A percentile compares a stretch with the other conserved stretches of the same genome.
Evolutionary conservation across 768 basidiomycete genomes (phyloP).

Genomic region (Omphalotus guepiniiformis): DNA sequence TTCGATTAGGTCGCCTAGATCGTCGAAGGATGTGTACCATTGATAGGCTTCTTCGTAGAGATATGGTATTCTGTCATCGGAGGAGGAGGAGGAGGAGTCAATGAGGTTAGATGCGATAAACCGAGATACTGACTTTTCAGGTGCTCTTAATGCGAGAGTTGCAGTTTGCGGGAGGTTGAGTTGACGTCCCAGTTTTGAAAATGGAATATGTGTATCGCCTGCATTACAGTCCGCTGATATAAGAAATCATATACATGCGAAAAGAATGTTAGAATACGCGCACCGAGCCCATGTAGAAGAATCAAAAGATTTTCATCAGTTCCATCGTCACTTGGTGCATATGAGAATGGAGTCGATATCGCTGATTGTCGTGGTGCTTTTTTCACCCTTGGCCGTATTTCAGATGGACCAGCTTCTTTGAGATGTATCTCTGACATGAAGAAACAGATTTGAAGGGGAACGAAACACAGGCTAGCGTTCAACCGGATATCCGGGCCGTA

Average conservation of each 20-base stretch:
- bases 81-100: neutral
- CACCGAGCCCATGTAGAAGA: slow-evolving; percentile 84
- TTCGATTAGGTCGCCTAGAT: slow-evolving; percentile 65
- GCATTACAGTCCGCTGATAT: neutral
- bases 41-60: slow-evolving; percentile 77
- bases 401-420: slow-evolving; percentile 21
- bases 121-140: slow-evolving; percentile 50
- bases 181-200: slow-evolving; percentile 64
- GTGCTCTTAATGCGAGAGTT: slow-evolving; percentile 73
- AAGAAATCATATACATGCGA: neutral
- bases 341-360: slow-evolving; percentile 58
- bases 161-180: slow-evolving; percentile 91
- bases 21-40: slow-evolving; percentile 84
- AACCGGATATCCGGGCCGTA: too few species aligned
- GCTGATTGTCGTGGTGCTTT: slow-evolving; percentile 38
- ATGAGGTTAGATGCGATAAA: neutral
- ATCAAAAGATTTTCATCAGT: slow-evolving; percentile 84
- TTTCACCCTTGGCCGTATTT: slow-evolving; percentile 37
- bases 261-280: slow-evolving; percentile 15
- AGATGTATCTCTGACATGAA: slow-evolving; percentile 31
- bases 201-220: slow-evolving; percentile 84
- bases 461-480: too few species aligned
- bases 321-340: slow-evolving; percentile 73
- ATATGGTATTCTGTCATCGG: slow-evolving; percentile 58
- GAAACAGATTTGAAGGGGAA: too few species aligned